Evolutionary conservation across 2,329 filamentous ascomycete genomes (phyloP).

Genomic region (Arthroderma uncinatum): DNA sequence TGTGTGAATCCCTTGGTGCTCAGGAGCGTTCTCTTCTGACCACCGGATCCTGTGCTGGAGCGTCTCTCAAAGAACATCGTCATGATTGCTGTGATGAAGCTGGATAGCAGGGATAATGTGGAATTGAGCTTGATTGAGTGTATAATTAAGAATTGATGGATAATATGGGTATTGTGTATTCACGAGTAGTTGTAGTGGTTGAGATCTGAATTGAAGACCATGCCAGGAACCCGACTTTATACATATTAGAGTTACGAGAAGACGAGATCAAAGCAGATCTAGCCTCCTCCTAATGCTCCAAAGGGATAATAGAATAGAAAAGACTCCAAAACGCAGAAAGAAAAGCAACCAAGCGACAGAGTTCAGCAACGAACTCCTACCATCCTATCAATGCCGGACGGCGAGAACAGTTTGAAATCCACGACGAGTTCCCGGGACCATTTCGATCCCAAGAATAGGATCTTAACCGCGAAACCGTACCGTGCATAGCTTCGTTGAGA

Average conservation of each 20-base stretch:
- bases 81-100: not conserved
- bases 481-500: not conserved
- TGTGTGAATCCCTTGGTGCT: not conserved
- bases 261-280: not conserved
- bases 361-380: not conserved
- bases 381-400: slow-evolving; percentile 1
- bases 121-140: not conserved
- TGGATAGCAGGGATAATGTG: not conserved
- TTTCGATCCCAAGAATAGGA: slow-evolving; percentile 1
- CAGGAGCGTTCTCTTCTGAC: not conserved
- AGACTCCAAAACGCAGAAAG: not conserved
- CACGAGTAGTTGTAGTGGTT: not conserved
- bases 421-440: not conserved
- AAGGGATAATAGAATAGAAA: not conserved
- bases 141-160: not conserved
- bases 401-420: not conserved
- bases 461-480: not conserved
- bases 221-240: slow-evolving; percentile 1
- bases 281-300: not conserved
- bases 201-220: not conserved
- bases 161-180: not conserved
- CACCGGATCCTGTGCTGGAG: not conserved
- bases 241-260: not conserved
- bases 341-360: not conserved
- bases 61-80: not conserved